Base-by-base conservation (phyloP, 805 yeast genomes). In the Alloascoidea hylecoeti region DNA sequence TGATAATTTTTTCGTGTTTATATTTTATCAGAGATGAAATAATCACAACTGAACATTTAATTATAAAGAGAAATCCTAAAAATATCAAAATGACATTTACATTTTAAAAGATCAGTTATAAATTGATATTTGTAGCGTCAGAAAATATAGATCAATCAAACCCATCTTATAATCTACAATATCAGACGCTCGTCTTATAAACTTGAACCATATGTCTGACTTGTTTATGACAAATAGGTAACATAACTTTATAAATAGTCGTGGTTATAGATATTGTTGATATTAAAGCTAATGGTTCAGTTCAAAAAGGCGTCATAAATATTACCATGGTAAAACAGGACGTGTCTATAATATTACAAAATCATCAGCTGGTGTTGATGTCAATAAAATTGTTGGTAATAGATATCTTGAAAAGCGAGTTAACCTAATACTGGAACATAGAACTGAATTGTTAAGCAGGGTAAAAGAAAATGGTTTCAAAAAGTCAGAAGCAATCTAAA, bases 261-360 rank as follows among this genome's bases (percentile, higher is more conserved):
- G 30, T 23, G 72, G 96, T 92, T 60, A 98, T 98, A 63, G 98
- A 92, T 70, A 89, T 92, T 59, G 98, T 92, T 62, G 98, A 92
- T 71, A 88, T 92, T 77, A 89, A 84, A 75, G 98, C 94, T 68
- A 92, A 92, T 68, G 96, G 96, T 78, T 76, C 98, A 55, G 75
- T 88, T 76, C 97, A 92, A 68, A 88, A 89, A 81, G 96, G 97
- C 98, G 98, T 68, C 95, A 85, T 86, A 92, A 92, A 77, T 88
- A 75, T 82, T 92, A 92, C 96, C 96, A 92, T 78, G 98, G 98
- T 73, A 92, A 88, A 80, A 92, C 98, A 53, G 98, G 98, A 80
- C 84, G 92, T 57, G 78, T 92, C 52, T 92, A 78, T 95, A 92
- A 92, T 79, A 92, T 92, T 55, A 89, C 98, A 81, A 92, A 84